phyloP scores from a whole-genome alignment of 192 early-diverging fungal species.

The Dispira parvispora region DNA sequence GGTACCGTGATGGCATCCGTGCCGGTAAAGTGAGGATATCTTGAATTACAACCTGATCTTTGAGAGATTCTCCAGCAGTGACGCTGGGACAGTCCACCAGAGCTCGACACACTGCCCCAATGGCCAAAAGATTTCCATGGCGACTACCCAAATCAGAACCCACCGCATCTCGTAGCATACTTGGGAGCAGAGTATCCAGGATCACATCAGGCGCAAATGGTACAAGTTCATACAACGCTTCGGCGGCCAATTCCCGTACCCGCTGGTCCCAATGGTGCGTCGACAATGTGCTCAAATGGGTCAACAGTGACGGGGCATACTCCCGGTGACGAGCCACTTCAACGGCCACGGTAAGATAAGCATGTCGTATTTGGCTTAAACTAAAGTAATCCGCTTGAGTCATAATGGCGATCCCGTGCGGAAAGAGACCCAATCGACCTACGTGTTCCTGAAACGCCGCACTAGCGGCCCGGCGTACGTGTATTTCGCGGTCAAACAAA shows the following conservation, averaged over 20 bases:
- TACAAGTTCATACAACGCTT: conserved; percentile 48
- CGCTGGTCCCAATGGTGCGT: conserved; percentile 75
- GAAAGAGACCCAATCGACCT: conserved; percentile 77
- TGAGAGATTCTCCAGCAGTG: conserved; percentile 10
- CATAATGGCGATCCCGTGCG: conserved; percentile 85
- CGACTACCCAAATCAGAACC: conserved; percentile 6
- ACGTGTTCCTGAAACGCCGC: conserved; percentile 98
- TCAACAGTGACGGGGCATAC: conserved; percentile 55
- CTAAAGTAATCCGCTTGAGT: conserved; percentile 85
- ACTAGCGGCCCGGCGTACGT: conserved; percentile 78
- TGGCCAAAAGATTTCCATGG: conserved; percentile 23
- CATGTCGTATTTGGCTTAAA: conserved; percentile 62
- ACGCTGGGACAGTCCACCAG: conserved; percentile 10
- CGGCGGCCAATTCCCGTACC: conserved; percentile 61
- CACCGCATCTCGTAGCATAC: conserved; percentile 25
- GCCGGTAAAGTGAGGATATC: conserved; percentile 14
- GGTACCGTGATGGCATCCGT: conserved; percentile 18
- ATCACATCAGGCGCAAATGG: conserved; percentile 38
- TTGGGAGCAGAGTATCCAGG: conserved; percentile 31
- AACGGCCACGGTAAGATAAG: conserved; percentile 53
- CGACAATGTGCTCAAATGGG: conserved; percentile 47
- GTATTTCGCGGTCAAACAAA: conserved; percentile 84
- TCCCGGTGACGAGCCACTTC: conserved; percentile 56
- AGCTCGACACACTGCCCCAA: conserved; percentile 14
- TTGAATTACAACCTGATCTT: background rate